Percentiles rank a stretch among this genome's conserved stretches.
These are phyloP conservation scores for Lycium barbarum DNA, from an alignment of 257 asterid genomes.

Conservation along the genomic window DNA sequence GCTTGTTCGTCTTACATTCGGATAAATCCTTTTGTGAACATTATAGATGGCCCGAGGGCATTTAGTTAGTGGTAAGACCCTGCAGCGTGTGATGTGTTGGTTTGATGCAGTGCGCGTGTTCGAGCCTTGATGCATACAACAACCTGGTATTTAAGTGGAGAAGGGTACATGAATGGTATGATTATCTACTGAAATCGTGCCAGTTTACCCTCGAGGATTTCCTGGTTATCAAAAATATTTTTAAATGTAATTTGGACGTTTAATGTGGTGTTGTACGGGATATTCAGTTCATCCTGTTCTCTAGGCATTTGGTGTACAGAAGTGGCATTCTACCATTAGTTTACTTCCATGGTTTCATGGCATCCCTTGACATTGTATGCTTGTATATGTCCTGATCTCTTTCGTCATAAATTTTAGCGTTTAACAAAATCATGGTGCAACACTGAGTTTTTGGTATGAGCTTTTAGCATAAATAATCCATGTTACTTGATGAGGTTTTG, in stretches of 20 bases:
- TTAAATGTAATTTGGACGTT: constrained; percentile 16
- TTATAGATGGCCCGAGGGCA: not conserved
- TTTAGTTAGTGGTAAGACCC: not conserved
- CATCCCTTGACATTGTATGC: not conserved
- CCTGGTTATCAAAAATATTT: not conserved
- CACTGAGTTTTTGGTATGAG: not conserved
- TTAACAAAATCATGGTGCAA: not conserved
- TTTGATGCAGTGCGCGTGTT: not conserved
- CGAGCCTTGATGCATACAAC: not conserved
- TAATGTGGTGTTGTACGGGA: not conserved
- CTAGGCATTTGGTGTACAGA: not conserved
- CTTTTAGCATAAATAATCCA: not conserved
- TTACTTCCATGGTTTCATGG: constrained; percentile 12
- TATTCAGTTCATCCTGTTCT: constrained; percentile 16
- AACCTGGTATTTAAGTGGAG: not conserved
- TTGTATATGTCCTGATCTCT: not conserved
- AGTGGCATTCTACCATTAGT: not conserved
- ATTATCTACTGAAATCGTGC: not conserved
- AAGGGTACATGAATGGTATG: not conserved
- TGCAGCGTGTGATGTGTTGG: not conserved
- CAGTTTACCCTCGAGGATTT: not conserved
- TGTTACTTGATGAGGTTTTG: not conserved
- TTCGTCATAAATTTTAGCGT: not conserved
- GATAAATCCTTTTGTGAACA: not conserved
- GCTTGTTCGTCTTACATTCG: constrained; percentile 14